A percentile compares a stretch with the other conserved stretches of the same genome.
These are phyloP conservation scores for Calonectria crousiana DNA, from an alignment of 2,329 filamentous ascomycete genomes.

Conservation along the genomic window DNA sequence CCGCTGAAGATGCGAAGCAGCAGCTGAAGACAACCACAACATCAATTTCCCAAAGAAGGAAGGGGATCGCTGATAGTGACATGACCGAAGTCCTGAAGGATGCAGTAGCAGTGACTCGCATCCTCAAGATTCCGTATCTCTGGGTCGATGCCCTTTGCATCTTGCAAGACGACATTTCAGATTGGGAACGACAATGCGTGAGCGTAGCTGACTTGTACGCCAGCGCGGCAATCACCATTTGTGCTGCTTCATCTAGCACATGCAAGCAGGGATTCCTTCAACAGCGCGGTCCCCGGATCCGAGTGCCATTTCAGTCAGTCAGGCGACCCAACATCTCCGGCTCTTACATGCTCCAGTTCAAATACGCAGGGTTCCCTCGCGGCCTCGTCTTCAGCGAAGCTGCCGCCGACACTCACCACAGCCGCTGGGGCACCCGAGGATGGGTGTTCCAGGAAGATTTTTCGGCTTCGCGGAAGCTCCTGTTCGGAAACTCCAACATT, in stretches of 20 bases:
- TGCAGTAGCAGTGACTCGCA: neutral
- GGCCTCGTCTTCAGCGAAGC: neutral
- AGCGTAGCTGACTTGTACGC: neutral
- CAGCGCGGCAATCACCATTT: neutral
- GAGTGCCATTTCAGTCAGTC: neutral
- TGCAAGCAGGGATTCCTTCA: neutral
- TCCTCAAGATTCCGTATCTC: neutral
- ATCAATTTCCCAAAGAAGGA: neutral
- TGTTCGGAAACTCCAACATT: constrained; percentile 3
- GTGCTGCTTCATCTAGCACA: neutral
- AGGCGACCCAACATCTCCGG: neutral
- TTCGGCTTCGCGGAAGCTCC: neutral
- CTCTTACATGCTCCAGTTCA: neutral
- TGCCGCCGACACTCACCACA: neutral
- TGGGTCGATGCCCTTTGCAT: neutral
- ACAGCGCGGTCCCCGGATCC: neutral
- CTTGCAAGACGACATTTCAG: neutral
- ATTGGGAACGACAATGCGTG: neutral
- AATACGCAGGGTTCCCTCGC: neutral
- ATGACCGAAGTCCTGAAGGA: neutral
- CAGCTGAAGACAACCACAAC: neutral
- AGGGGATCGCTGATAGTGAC: neutral
- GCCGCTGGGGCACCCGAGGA: neutral
- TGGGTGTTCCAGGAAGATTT: neutral
- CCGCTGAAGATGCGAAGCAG: neutral